A percentile compares a stretch with the other conserved stretches of the same genome.
These are phyloP conservation scores for Candida germanica DNA, from an alignment of 805 yeast species.

Conservation along the genomic window DNA sequence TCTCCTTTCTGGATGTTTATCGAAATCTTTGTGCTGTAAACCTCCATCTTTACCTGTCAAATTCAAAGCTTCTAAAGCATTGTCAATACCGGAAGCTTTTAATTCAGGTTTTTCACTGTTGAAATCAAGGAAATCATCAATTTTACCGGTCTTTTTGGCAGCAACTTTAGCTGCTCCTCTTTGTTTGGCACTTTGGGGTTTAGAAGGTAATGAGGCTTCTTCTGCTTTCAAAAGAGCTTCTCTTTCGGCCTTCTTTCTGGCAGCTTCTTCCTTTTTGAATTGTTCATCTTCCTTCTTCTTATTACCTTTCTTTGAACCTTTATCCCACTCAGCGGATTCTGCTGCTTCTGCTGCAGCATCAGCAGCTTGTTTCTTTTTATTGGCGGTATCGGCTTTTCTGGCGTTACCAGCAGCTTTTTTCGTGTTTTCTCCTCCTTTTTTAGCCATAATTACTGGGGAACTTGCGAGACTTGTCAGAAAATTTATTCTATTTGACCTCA, in stretches of 20 bases:
- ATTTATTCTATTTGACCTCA: not conserved
- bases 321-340: conserved; percentile 66
- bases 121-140: conserved; percentile 64
- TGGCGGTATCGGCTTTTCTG: conserved; percentile 62
- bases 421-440: conserved; percentile 46
- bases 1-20: conserved; percentile 86
- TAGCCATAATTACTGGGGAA: conserved; percentile 39
- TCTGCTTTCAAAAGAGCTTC: conserved; percentile 64
- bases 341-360: conserved; percentile 44
- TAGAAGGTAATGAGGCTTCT: conserved; percentile 60
- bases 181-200: conserved; percentile 49
- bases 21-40: conserved; percentile 60
- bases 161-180: conserved; percentile 71
- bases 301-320: conserved; percentile 66
- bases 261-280: conserved; percentile 72
- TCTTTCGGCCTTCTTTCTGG: conserved; percentile 77
- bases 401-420: conserved; percentile 66
- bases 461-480: no score
- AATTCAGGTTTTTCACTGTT: conserved; percentile 50
- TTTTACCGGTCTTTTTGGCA: conserved; percentile 54
- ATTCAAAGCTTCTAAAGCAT: conserved; percentile 74
- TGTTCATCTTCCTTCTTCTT: conserved; percentile 68
- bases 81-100: conserved; percentile 72
- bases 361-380: conserved; percentile 52
- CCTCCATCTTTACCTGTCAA: conserved; percentile 57